Percentiles rank a stretch among this genome's conserved stretches.
Evolutionary conservation across 163 green algal genomes (phyloP).

Genomic region (Chlamydomonas reinhardtii): DNA sequence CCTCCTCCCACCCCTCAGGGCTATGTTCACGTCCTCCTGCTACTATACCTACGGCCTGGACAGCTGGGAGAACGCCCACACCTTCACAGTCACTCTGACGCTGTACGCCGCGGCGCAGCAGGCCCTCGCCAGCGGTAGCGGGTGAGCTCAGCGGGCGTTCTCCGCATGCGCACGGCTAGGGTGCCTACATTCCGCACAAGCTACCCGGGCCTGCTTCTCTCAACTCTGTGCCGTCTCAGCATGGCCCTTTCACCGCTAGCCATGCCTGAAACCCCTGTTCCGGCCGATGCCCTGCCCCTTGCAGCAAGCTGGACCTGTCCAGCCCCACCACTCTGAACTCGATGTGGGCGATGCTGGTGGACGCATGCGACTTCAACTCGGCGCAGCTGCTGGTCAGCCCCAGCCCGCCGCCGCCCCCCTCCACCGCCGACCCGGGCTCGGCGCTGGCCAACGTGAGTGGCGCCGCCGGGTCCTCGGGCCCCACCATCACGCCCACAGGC

Average conservation of each 20-base stretch:
- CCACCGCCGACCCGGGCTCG: not conserved
- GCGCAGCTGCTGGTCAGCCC: not conserved
- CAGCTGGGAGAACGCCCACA: slow-evolving; percentile 21
- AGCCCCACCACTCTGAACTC: not conserved
- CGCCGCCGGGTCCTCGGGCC: too few species aligned
- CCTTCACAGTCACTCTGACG: slow-evolving; percentile 13
- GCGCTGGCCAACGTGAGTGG: too few species aligned
- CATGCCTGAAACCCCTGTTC: too few species aligned
- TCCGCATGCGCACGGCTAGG: too few species aligned
- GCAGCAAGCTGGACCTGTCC: slow-evolving; percentile 15
- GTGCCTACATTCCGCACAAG: too few species aligned
- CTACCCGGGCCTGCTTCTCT: too few species aligned
- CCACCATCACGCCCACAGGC: not conserved
- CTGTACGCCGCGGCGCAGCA: not conserved
- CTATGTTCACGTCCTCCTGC: slow-evolving; percentile 33
- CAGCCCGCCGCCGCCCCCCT: not conserved
- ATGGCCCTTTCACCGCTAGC: too few species aligned
- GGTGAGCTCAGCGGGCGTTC: not conserved
- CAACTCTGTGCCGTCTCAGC: too few species aligned
- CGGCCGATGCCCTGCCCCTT: not conserved
- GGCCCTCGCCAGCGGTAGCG: not conserved
- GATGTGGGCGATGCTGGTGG: not conserved
- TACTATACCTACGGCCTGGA: slow-evolving; percentile 36
- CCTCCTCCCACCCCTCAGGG: not conserved
- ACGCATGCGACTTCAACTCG: slow-evolving; percentile 36